Evolutionary conservation across 2,329 filamentous ascomycete species (phyloP).

Genomic region (Mariannaea elegans): DNA sequence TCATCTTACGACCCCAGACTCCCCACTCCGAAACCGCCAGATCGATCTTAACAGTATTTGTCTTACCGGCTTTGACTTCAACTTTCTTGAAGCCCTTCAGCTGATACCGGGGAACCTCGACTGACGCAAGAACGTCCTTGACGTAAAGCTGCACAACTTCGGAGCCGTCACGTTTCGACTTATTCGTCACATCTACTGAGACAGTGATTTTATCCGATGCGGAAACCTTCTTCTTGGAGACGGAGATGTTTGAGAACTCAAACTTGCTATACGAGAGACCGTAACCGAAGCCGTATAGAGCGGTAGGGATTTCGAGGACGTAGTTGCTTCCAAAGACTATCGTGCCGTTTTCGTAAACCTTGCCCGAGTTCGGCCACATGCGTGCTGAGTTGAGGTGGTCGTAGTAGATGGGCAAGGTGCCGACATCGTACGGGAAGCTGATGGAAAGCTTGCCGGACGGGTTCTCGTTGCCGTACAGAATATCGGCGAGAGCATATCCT

Average conservation of each 20-base stretch:
- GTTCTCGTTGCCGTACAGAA: slow-evolving; percentile 71
- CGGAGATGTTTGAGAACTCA: slow-evolving; percentile 61
- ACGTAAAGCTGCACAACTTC: slow-evolving; percentile 77
- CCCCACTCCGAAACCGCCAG: slow-evolving; percentile 65
- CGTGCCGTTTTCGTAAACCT: slow-evolving; percentile 64
- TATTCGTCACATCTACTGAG: slow-evolving; percentile 70
- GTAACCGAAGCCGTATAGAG: slow-evolving; percentile 73
- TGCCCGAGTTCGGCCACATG: slow-evolving; percentile 60
- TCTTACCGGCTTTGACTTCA: slow-evolving; percentile 66
- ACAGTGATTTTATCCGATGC: slow-evolving; percentile 64
- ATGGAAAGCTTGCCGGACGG: slow-evolving; percentile 73
- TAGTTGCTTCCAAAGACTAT: slow-evolving; percentile 72
- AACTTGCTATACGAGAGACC: slow-evolving; percentile 73
- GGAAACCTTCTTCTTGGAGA: slow-evolving; percentile 58
- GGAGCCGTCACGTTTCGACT: slow-evolving; percentile 62
- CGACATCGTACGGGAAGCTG: slow-evolving; percentile 73
- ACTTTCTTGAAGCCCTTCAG: slow-evolving; percentile 76
- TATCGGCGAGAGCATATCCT: slow-evolving; percentile 71
- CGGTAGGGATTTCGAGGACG: slow-evolving; percentile 66
- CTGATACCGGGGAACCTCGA: slow-evolving; percentile 71
- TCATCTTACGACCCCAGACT: slow-evolving; percentile 68
- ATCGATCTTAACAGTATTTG: slow-evolving; percentile 59
- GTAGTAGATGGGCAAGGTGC: slow-evolving; percentile 75
- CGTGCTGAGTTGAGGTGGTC: slow-evolving; percentile 76
- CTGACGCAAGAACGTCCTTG: slow-evolving; percentile 67